Evolutionary conservation across 2,329 filamentous ascomycete species (phyloP), one percentile per base, ranked within the genome.

Genomic region (Claviceps pusilla): DNA sequence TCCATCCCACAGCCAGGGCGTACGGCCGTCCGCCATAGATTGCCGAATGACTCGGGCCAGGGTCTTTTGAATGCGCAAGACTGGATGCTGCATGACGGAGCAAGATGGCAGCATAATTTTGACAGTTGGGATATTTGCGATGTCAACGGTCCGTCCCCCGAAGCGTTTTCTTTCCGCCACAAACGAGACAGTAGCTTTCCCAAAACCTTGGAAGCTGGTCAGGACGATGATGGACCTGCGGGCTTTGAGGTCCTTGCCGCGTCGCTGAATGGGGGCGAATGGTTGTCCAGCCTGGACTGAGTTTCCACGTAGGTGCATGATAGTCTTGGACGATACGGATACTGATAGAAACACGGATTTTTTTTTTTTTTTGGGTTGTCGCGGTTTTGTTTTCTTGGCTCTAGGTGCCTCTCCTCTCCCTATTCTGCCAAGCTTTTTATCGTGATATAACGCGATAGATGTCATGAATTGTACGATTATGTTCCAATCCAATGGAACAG

Each of bases 31-130:
- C 35, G 49, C 10, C 28, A 48, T 7, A 55, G 54, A 12, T n/a
- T 46, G 7, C 16, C 37, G 9, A 24, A 7, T 45, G 46, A 16
- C 16, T 59, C 42, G 61, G 46, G 50, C 63, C 55, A 54, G 63
- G 54, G 16, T 54, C 63, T 57, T 66, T 67, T 6, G 48, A 77
- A 79, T 56, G 73, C 73, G 9, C 73, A 77, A 57, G 76, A 80
- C 43, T 82, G 76, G 76, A 77, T 79, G 59, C 64, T 81, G 24
- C 78, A 73, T 53, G 78, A 81, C 56, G 73, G 77, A 19, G 76
- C 75, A 31, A 76, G 71, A 56, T 80, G 77, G 76, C 76, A 80
- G 55, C 76, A 79, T 54, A 74, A 77, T 56, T 81, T 80, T 60
- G 73, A 78, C 54, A 65, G 70, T 3, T 81, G 78, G 78, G 73